Evolutionary conservation across 345 rosid genomes (phyloP), one percentile per base, ranked within the genome.

Genomic region (Camelina sativa): DNA sequence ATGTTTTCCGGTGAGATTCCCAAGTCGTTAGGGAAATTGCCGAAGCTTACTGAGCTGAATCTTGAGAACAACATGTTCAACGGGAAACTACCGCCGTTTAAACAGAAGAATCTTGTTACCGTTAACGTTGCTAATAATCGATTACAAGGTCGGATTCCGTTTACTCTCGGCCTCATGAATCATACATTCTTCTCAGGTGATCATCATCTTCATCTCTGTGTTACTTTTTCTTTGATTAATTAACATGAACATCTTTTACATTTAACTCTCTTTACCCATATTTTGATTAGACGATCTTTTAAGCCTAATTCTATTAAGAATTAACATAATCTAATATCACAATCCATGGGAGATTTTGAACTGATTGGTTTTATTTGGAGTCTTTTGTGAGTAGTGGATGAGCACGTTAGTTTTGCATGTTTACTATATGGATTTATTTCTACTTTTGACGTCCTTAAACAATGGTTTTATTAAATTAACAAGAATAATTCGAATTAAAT

Each of bases 71-170:
- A 93, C 65, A 69, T 68, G 37, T 86, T 93, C 48, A 65, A 65
- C 2, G 98, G 96, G 8, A 61, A 44, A 1, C 48, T 93, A 51
- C 98, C 96, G 3, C 53, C 72, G 38, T 86, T 92, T 80, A 64
- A 44, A 4, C 86, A 81, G 58, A 72, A 40, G 67, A 62, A 74
- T 11, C 72, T 89, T 11, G 50, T 15, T 6, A 44, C 62, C 52
- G 86, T 92, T 62, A 74, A 86, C 68, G 68, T 87, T 9, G 74
- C 91, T 20, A 57, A 82, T 67, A 92, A 92, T 72, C 80, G 11
- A 5, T 77, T 89, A 54, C 77, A 59, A 4, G 97, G 96, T 72
- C 77, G 35, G 6, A 85, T 92, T 20, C 96, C 96, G 11, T 4
- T 38, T 5, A 67, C 48, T 40, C 85, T 89, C 4, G 69, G 82